Evolutionary conservation across 1,284 basidiomycete species (phyloP).

Genomic region (Fomitopsis palustris): DNA sequence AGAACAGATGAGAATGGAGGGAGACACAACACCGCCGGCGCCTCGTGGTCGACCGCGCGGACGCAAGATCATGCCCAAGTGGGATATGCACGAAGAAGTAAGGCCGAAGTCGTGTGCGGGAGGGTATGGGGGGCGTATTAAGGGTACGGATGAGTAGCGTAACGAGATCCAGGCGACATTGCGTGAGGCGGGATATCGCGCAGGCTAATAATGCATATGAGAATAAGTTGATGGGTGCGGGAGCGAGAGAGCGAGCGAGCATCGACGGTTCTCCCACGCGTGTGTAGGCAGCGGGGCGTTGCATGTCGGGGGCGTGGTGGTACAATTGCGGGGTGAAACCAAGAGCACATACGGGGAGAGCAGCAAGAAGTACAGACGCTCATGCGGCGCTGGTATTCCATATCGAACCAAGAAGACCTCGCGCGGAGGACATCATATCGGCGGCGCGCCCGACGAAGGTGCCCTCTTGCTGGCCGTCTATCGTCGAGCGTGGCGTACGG

Average conservation of each 20-base stretch:
- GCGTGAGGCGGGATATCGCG: slow-evolving; percentile 9
- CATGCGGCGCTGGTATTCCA: slow-evolving; percentile 23
- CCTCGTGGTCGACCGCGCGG: slow-evolving; percentile 3
- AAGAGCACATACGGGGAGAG: neutral
- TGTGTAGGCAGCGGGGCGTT: slow-evolving; percentile 1
- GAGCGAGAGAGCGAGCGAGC: neutral
- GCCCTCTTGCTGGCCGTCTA: slow-evolving; percentile 22
- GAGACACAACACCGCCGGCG: slow-evolving; percentile 5
- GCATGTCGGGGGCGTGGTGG: slow-evolving; percentile 5
- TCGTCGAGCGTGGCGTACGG: slow-evolving; percentile 24
- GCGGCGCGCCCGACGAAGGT: slow-evolving; percentile 66
- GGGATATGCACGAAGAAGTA: neutral
- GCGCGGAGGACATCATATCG: slow-evolving; percentile 64
- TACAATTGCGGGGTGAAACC: neutral
- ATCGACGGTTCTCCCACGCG: slow-evolving; percentile 8
- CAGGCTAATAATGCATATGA: slow-evolving; percentile 15
- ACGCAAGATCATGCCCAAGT: neutral
- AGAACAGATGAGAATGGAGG: neutral
- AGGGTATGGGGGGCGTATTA: neutral
- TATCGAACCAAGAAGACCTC: slow-evolving; percentile 58
- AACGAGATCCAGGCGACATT: slow-evolving; percentile 6
- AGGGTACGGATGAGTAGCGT: slow-evolving; percentile 1
- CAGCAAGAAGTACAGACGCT: neutral
- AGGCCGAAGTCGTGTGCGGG: neutral
- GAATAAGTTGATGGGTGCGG: slow-evolving; percentile 17